Percentiles rank a stretch among this genome's conserved stretches.
Conservation (phyloP, 768 basidiomycete species). For the Hygrophoropsis aurantiaca region DNA sequence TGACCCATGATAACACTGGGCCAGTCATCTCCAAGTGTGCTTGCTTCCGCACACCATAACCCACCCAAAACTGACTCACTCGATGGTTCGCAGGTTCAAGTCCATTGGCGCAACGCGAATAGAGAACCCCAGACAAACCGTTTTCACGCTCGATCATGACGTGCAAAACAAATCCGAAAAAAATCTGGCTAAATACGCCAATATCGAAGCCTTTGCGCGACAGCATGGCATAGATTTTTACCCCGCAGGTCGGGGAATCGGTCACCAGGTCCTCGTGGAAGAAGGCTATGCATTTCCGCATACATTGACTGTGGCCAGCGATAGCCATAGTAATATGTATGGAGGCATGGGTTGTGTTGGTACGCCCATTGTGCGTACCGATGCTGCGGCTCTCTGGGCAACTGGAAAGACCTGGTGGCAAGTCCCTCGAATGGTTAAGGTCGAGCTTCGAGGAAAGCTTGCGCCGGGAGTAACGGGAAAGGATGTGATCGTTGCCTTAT, state of each 20-base stretch:
- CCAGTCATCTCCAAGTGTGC: conserved; percentile 95
- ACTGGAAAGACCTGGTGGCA: conserved; percentile 99
- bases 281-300: conserved; percentile 98
- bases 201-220: conserved; percentile 89
- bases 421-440: conserved; percentile 93
- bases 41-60: conserved; percentile 3
- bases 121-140: conserved; percentile 77
- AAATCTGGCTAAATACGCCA: conserved; percentile 89
- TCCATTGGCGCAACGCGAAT: conserved; percentile 90
- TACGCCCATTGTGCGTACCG: conserved; percentile 95
- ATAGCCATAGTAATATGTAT: conserved; percentile 99
- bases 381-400: conserved; percentile 95
- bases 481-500: conserved; percentile 96
- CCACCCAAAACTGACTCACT: conserved; percentile 1
- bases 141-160: conserved; percentile 98
- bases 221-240: conserved; percentile 89
- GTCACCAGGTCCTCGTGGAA: conserved; percentile 96
- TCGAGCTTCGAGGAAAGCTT: conserved; percentile 82
- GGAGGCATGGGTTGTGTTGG: conserved; percentile 97
- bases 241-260: conserved; percentile 96
- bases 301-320: conserved; percentile 92
- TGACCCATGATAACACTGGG: conserved; percentile 98
- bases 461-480: conserved; percentile 94
- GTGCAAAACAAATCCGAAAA: conserved; percentile 93
- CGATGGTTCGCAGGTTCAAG: conserved; percentile 65